phyloP scores from a whole-genome alignment of 2,329 filamentous ascomycete species.

The Exophiala lecanii-corni region DNA sequence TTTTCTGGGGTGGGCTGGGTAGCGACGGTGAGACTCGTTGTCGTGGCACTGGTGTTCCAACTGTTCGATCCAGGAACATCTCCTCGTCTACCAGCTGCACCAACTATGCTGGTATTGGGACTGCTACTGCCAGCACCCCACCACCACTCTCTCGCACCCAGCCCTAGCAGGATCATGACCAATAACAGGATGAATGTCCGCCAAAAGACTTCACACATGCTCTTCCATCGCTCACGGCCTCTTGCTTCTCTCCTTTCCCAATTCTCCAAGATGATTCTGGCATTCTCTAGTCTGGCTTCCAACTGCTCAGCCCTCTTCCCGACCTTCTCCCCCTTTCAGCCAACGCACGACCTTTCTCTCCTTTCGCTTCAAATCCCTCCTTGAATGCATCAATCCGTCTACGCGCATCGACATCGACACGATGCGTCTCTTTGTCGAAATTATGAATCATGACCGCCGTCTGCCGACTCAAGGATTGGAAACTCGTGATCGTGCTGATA shows the following conservation, averaged over 20 bases:
- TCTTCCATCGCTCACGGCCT: not conserved
- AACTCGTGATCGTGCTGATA: slow-evolving; percentile 37
- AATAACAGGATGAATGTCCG: not conserved
- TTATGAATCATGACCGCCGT: slow-evolving; percentile 34
- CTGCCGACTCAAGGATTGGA: slow-evolving; percentile 38
- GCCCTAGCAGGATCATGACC: not conserved
- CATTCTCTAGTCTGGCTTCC: slow-evolving; percentile 36
- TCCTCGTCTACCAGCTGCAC: too few species aligned
- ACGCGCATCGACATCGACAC: slow-evolving; percentile 35
- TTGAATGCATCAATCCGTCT: slow-evolving; percentile 35
- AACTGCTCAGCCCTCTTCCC: slow-evolving; percentile 34
- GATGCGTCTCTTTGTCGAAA: slow-evolving; percentile 35
- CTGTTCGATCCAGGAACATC: too few species aligned
- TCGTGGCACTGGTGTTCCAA: too few species aligned
- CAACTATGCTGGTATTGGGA: too few species aligned
- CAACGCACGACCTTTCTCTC: slow-evolving; percentile 33
- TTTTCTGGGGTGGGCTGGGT: too few species aligned
- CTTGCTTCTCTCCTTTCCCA: slow-evolving; percentile 40
- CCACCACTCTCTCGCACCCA: too few species aligned
- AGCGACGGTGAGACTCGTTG: too few species aligned
- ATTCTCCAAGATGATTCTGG: slow-evolving; percentile 36
- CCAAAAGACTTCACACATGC: not conserved
- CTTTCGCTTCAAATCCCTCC: slow-evolving; percentile 36
- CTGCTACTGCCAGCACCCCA: too few species aligned
- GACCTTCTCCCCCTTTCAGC: slow-evolving; percentile 37